Evolutionary conservation across 2,329 filamentous ascomycete genomes (phyloP), one percentile per base, ranked within the genome.

Genomic region (Tolypocladium endophyticum): DNA sequence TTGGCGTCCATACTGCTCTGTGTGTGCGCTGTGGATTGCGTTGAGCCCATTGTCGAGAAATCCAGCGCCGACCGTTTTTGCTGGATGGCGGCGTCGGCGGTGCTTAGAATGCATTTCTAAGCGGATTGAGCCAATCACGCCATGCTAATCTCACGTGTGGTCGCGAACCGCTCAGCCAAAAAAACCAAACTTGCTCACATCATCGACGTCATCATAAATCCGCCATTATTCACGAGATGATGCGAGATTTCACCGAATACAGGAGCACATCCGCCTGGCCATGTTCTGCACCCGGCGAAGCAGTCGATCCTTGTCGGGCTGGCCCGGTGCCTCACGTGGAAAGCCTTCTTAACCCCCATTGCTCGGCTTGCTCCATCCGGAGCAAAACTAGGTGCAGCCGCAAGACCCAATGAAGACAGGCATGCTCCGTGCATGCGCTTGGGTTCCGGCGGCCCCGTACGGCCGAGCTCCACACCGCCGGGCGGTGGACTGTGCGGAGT

Each of bases 1-100:
- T 69, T 69, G 62, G 68, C 69, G 58, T 73, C 71, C 71, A 73
- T 73, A 60, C 57, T 71, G 65, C 56, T 63, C n/a, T 58, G 57
- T 52, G 50, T 36, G 50, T 4, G 30, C 11, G 50, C 30, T 23
- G 30, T 36, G 50, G 50, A 54, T 54, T 54, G 50, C 30, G 50
- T 35, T 16, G 50, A 35, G 50, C 30, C 50, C 20, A 3, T 35
- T n/a, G 50, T 53, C 50, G 50, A 23, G 30, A 47, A 47, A 14
- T 9, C 16, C n/a, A 35, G 30, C n/a, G 30, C 20, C 50, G 61
- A 57, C 62, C 64, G 62, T 65, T 65, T 63, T 58, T 55, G 23
- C 25, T 50, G 45, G 45, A 8, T 67, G 63, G 66, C 67, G 67
- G 65, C 59, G 50, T 35, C 50, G 50, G 30, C 8, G 28, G 28